Base-by-base conservation (phyloP, 2,329 filamentous ascomycete genomes). In the Seiridium unicorne region DNA sequence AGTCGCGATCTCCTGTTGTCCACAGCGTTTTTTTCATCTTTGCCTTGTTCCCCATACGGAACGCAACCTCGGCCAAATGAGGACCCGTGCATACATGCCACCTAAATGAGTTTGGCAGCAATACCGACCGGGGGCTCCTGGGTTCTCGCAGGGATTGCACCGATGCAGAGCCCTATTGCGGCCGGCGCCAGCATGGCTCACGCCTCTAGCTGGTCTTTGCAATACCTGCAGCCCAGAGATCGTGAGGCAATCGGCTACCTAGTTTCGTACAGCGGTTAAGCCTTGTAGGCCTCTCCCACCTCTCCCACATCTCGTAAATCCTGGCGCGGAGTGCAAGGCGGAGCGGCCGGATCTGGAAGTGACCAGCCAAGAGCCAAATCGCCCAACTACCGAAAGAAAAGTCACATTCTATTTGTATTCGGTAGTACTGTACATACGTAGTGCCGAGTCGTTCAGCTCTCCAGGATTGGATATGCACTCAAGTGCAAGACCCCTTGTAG, bases 21-120 rank as follows among this genome's bases (percentile, higher is more conserved):
- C n/a, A 31, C 5, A 31, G 32, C 18, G 47, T 26, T 49, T 26
- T 9, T 36, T 36, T 6, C 49, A n/a, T 53, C 8, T 18, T n/a
- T 34, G 11, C 32, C 18, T 51, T 6, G 10, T 49, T 32, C 47
- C 47, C 47, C 47, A 8, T 8, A 26, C 11, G 5, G 35, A 35
- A 53, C 35, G 49, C 49, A 9, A 53, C 49, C 49, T 53, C 49
- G 32, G 49, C 34, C 49, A 53, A 53, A 36, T 53, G 34, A 49
- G 26, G 47, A 49, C 47, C 47, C 47, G 47, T 49, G 47, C 47
- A 49, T 32, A 32, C 47, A 26, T 32, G 47, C 47, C 47, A 49
- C 7, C n/a, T 31, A 10, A 9, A 49, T 49, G 47, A 32, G n/a
- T 32, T 49, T 32, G 47, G 47, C 35, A 49, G 35, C 47, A 32